Base-by-base conservation (phyloP, 2,329 filamentous ascomycete genomes). In the Zymoseptoria tritici region DNA sequence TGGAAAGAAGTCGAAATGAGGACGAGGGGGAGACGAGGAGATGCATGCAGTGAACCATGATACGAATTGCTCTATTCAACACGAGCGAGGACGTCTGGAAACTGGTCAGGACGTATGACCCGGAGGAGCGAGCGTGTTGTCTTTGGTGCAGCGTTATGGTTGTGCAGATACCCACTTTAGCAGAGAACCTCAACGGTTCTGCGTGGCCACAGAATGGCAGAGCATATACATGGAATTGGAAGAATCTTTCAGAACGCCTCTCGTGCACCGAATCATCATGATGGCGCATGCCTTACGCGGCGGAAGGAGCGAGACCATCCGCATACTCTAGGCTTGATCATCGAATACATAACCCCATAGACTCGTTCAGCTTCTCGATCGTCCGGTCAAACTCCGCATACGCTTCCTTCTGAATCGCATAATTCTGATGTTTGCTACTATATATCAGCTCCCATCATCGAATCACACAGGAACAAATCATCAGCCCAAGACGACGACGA, bases 301-400 rank as follows among this genome's bases (percentile, higher is more conserved):
- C 22, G 22, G 22, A 24, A 24, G 22, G 22, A 24, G 22, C 22
- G 5, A 24, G 22, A 24, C 22, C 22, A 24, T 4, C 22, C 22
- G 22, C 22, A 24, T 24, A 24, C 22, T 24, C 22, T 3, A 24
- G 22, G 22, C 36, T 42, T 16, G 36, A 42, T 66, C 65, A 70
- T 57, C 59, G 64, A 22, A 80, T 67, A 57, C 86, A 88, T 50
- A 90, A 70, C 0, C 83, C 82, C 85, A 91, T 86, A 6, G 80
- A 85, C 70, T 87, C 84, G 69, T 92, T 91, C 57, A 92, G 77
- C 87, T 89, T 89, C 19, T 79, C 80, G 54, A 92, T 71, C 7
- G 86, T 90, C 76, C 83, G 83, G 57, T 90, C 82, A 70, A 89
- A 90, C 67, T 87, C 82, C 53, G 80, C 77, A 70, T 81, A 86